phyloP scores from a whole-genome alignment of 768 basidiomycete genomes.

The Serendipita sp. region DNA sequence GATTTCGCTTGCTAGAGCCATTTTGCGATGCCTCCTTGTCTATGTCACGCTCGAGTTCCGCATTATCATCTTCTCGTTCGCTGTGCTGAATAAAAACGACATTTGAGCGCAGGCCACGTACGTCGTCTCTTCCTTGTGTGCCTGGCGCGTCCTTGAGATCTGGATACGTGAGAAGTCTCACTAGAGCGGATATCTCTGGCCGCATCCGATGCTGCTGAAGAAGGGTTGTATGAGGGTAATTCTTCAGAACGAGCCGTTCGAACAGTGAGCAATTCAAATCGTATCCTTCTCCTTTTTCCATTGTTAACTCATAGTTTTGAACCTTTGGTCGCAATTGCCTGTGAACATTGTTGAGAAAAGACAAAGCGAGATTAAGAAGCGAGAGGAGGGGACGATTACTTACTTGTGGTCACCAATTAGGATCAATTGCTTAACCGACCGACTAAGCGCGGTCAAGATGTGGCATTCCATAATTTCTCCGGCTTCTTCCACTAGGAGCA shows the following conservation, averaged over 20 bases:
- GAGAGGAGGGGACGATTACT: slow-evolving; percentile 14
- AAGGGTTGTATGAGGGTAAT: slow-evolving; percentile 46
- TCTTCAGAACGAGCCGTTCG: slow-evolving; percentile 46
- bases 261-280: slow-evolving; percentile 55
- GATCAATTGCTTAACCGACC: slow-evolving; percentile 35
- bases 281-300: slow-evolving; percentile 52
- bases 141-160: slow-evolving; percentile 39
- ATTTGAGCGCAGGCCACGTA: slow-evolving; percentile 41
- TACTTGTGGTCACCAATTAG: slow-evolving; percentile 64
- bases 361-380: too few relatives aligned
- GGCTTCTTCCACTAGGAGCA: slow-evolving; percentile 56
- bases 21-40: slow-evolving; percentile 37
- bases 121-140: slow-evolving; percentile 34
- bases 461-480: slow-evolving; percentile 61
- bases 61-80: slow-evolving; percentile 36
- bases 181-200: slow-evolving; percentile 49
- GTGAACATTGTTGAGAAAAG: background rate
- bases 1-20: slow-evolving; percentile 36
- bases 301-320: slow-evolving; percentile 45
- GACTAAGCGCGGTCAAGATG: slow-evolving; percentile 39
- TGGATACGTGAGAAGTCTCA: slow-evolving; percentile 49
- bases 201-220: slow-evolving; percentile 55
- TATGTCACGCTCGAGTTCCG: slow-evolving; percentile 26
- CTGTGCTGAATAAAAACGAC: slow-evolving; percentile 46
- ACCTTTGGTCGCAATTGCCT: slow-evolving; percentile 64